These are phyloP conservation scores for Kwoniella dejecticola DNA, from an alignment of 768 basidiomycete species.

Conservation along the genomic window DNA sequence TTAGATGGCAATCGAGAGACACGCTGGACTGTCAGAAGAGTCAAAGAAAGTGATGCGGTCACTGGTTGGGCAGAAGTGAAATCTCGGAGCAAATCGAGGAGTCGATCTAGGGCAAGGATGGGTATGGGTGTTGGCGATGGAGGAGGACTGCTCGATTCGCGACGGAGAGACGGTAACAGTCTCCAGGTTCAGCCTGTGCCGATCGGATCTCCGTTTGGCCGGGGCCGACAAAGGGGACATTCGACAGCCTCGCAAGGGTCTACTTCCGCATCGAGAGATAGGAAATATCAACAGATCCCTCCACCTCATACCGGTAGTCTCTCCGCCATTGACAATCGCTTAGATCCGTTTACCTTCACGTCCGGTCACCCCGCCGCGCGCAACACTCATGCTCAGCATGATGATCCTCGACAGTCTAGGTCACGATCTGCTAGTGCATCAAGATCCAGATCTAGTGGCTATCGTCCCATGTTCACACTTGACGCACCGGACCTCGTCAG, in stretches of 20 bases:
- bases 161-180: conserved; percentile 4
- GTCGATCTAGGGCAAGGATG: conserved; percentile 27
- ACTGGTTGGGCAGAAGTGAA: conserved; percentile 47
- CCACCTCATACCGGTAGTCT: no score
- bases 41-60: conserved; percentile 65
- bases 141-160: conserved; percentile 16
- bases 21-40: conserved; percentile 79
- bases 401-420: conserved; percentile 15
- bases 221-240: conserved; percentile 5
- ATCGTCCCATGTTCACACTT: conserved; percentile 23
- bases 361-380: neutral
- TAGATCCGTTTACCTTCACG: conserved; percentile 10
- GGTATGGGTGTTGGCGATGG: conserved; percentile 7
- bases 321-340: neutral
- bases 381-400: neutral
- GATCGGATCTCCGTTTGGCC: conserved; percentile 19
- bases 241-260: conserved; percentile 4
- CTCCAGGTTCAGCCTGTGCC: conserved; percentile 17
- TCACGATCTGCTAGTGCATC: conserved; percentile 28
- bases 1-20: conserved; percentile 65
- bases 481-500: conserved; percentile 20
- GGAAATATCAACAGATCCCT: conserved; percentile 1
- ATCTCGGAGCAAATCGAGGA: conserved; percentile 37
- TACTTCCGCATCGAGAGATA: conserved; percentile 5
- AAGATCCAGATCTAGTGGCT: conserved; percentile 24